These are phyloP conservation scores for Tilletia indica DNA, from an alignment of 1,284 basidiomycete genomes.

Conservation along the genomic window DNA sequence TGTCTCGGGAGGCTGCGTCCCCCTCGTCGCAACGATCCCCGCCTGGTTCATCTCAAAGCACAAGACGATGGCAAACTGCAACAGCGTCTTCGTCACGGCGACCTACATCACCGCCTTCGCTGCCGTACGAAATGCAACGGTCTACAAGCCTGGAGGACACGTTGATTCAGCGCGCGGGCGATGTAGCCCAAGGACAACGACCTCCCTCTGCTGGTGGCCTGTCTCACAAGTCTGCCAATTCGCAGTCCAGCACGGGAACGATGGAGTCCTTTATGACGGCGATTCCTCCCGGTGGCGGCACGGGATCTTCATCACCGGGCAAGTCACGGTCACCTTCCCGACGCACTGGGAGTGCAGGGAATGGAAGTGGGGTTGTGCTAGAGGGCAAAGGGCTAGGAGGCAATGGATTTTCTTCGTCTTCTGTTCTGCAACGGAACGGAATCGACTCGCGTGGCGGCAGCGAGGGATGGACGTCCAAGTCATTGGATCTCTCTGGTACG, in stretches of 20 bases:
- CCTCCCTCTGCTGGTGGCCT: not conserved
- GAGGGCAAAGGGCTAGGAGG: not conserved
- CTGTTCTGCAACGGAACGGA: no score
- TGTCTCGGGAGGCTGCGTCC: not conserved
- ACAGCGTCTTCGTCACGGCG: not conserved
- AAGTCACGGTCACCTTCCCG: not conserved
- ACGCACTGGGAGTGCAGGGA: not conserved
- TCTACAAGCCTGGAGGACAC: slow-evolving; percentile 12
- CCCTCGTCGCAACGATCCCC: slow-evolving; percentile 1
- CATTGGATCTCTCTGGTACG: no score
- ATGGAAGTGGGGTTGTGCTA: not conserved
- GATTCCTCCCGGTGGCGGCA: not conserved
- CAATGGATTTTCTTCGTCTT: no score
- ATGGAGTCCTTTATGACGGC: slow-evolving; percentile 6
- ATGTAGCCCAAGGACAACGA: not conserved
- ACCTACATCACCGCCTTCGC: not conserved
- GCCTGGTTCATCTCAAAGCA: not conserved
- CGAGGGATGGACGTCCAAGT: no score
- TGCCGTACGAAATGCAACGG: slow-evolving; percentile 5
- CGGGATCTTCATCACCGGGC: not conserved
- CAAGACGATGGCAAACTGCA: slow-evolving; percentile 1
- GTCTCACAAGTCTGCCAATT: not conserved
- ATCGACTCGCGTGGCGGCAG: no score
- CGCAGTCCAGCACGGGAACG: slow-evolving; percentile 5
- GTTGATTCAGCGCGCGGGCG: not conserved